phyloP scores from a whole-genome alignment of 2,329 filamentous ascomycete genomes.

The Sporothrix euskadiensis region DNA sequence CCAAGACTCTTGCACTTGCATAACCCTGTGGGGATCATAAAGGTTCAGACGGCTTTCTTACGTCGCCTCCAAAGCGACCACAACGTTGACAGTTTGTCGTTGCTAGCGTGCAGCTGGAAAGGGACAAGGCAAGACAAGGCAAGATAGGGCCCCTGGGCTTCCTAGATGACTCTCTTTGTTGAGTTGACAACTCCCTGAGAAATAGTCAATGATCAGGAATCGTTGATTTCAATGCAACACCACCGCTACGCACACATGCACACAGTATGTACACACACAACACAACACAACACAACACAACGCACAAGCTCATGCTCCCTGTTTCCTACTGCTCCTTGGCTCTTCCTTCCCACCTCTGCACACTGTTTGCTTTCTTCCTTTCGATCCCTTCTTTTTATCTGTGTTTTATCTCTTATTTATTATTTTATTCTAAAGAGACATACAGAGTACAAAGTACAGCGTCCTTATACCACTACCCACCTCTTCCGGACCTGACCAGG shows the following conservation, averaged over 20 bases:
- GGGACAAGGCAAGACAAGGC: background rate
- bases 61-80: constrained; percentile 19
- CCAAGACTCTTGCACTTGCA: background rate
- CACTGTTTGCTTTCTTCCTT: background rate
- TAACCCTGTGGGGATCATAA: constrained; percentile 43
- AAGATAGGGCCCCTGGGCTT: background rate
- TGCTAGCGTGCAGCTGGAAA: constrained; percentile 13
- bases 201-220: background rate
- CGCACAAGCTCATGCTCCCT: background rate
- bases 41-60: constrained; percentile 46
- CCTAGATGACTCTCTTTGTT: background rate
- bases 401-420: background rate
- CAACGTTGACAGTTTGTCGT: background rate
- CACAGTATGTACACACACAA: background rate
- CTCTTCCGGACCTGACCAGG: background rate
- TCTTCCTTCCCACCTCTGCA: background rate
- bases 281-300: background rate
- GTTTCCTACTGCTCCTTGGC: background rate
- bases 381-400: background rate
- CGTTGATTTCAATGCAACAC: constrained; percentile 9
- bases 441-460: background rate
- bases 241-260: background rate
- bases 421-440: background rate
- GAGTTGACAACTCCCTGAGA: background rate
- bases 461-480: background rate